Evolutionary conservation across 2,329 filamentous ascomycete genomes (phyloP), one percentile per base, ranked within the genome.

Genomic region (Colletotrichum melonis): DNA sequence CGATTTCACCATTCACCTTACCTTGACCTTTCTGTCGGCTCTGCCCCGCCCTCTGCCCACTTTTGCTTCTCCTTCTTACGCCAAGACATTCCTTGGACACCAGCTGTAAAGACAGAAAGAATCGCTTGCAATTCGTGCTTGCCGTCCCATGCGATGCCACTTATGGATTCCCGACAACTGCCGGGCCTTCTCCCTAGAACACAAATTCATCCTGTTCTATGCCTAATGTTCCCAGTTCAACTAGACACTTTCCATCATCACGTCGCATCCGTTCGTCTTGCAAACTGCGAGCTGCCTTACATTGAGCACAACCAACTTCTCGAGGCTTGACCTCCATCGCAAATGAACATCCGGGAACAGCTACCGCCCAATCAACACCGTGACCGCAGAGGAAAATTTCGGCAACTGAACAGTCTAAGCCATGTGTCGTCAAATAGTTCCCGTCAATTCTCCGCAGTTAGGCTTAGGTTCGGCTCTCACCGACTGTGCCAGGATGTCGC

Each of bases 381-480:
- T 32, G n/a, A 3, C n/a, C 19, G 42, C 5, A 14, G 16, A 52
- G 64, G n/a, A 32, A 67, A 1, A 35, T 12, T n/a, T 58, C 38
- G 24, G 16, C 8, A 28, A 28, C 2, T 32, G 12, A 28, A 54
- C n/a, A 16, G 26, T 54, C 14, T 28, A 60, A 14, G 16, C n/a
- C 49, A 30, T 62, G 62, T 16, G 28, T 58, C 9, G 16, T 42
- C 35, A 19, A 60, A 12, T 42, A n/a, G 38, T 69, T 72, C 28
- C 58, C 62, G 69, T 65, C 58, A 69, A 69, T 28, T 22, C 69
- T 46, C 58, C 69, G 54, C 69, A 69, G 52, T 72, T 69, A 38
- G 69, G 69, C 62, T 59, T 63, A 28, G 28, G 52, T 63, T 69
- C 52, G 28, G 52, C 38, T 60, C 55, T 57, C 30, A 24, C 65